Base-by-base conservation (phyloP, 129 eudicot species). In the Centaurea solstitialis region DNA sequence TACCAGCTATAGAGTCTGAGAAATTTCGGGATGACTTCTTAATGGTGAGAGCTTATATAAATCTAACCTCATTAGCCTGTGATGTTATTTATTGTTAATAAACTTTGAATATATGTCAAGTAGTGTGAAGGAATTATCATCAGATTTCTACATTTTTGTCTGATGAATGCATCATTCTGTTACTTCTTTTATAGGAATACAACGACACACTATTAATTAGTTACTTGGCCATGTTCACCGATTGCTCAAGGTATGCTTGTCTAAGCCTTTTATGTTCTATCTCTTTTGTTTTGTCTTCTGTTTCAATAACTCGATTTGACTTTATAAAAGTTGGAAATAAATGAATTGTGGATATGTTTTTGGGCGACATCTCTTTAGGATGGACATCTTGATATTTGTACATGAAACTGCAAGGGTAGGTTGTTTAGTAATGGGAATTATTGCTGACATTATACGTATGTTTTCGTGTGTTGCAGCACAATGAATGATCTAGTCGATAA, bases 401-500 rank as follows among this genome's bases (percentile, higher is more conserved):
- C 0, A 24, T n/a, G 50, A 74, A 3, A 12, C 40, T n/a, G n/a
- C n/a, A n/a, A 5, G 67, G 12, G n/a, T 41, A 39, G 67, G 40
- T 39, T 23, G 11, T 11, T 26, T 15, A 59, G n/a, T n/a, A n/a
- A 41, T 15, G 73, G 28, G 41, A 21, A n/a, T 17, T 37, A 13
- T 10, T 47, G 23, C 3, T 22, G 77, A 10, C 57, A 39, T 43
- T 59, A 39, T 3, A 7, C 15, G 61, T 5, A 8, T 47, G 9
- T 5, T n/a, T 80, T 1, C 26, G 12, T 43, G 18, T 59, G 22
- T 40, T 79, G 82, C 94, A 95, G 99, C 81, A 89, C 98, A 57
- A 95, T 92, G 99, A 90, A 95, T 13, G 99, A 95, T 81, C 85
- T 95, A 85, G 99, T 95, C 13, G 99, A 95, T 80, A 95, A 92